Conservation (phyloP, 1,284 basidiomycete genomes). For the Ustilago tritici region DNA sequence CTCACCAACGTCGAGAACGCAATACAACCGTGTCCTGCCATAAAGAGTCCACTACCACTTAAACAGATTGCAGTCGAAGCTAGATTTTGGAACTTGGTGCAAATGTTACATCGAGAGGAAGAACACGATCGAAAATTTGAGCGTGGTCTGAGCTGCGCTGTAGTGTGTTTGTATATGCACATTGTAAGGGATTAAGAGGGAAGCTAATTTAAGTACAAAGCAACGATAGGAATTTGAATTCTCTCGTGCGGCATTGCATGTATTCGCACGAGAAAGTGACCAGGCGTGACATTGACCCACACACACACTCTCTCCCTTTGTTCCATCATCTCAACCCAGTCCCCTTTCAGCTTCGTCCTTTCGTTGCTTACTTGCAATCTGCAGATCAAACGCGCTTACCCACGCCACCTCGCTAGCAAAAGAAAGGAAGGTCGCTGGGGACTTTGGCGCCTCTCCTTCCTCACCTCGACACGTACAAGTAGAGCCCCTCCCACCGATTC, state of each 20-base stretch:
- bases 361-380: background rate
- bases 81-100: no score
- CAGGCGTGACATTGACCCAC: background rate
- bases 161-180: background rate
- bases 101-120: background rate
- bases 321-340: background rate
- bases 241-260: background rate
- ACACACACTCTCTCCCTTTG: background rate
- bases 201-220: no score
- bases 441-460: background rate
- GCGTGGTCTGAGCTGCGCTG: background rate
- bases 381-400: background rate
- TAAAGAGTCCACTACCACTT: no score
- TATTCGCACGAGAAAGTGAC: no score
- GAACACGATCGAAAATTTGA: background rate
- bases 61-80: no score
- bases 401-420: background rate
- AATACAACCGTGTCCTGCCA: no score
- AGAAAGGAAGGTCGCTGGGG: background rate
- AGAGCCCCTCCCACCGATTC: background rate
- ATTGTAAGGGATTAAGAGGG: background rate
- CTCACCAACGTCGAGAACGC: no score
- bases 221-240: background rate
- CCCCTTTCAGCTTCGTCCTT: background rate
- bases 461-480: slow-evolving; percentile 11